A percentile compares a stretch with the other conserved stretches of the same genome.
phyloP scores from a whole-genome alignment of 116 monocot genomes.

The Phalaenopsis hybrid region DNA sequence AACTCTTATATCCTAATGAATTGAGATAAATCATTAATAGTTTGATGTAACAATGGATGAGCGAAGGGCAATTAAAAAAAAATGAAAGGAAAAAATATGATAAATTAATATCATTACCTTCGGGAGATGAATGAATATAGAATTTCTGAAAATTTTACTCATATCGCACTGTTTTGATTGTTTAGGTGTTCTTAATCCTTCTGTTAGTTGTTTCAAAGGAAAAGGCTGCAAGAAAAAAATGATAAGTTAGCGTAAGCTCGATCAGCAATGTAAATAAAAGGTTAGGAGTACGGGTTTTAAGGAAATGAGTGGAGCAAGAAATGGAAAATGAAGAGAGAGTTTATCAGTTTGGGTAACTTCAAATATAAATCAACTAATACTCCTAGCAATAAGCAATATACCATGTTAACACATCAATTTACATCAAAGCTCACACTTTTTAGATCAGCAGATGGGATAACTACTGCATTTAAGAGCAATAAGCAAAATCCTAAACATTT shows the following conservation, averaged over 20 bases:
- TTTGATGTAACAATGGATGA: neutral
- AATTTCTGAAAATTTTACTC: constrained; percentile 64
- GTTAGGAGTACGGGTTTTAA: neutral
- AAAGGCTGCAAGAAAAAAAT: constrained; percentile 51
- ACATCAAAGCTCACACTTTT: neutral
- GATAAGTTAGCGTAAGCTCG: neutral
- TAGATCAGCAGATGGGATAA: neutral
- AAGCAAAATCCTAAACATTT: neutral
- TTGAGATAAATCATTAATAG: neutral
- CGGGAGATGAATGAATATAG: constrained; percentile 59
- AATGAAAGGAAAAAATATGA: neutral
- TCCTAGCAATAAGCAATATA: neutral
- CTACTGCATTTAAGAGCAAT: neutral
- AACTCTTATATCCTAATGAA: neutral
- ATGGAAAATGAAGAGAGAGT: neutral
- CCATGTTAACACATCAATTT: neutral
- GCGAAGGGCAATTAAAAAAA: neutral
- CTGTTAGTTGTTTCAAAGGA: constrained; percentile 58
- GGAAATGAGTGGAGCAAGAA: neutral
- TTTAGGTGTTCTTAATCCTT: constrained; percentile 53
- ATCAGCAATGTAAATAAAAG: constrained; percentile 3
- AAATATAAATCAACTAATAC: neutral
- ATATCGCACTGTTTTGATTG: constrained; percentile 47
- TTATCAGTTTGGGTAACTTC: neutral
- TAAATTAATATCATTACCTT: constrained; percentile 42